Evolutionary conservation across 164 flowering plant genomes (phyloP).

Genomic region (Hamamelis virginiana): DNA sequence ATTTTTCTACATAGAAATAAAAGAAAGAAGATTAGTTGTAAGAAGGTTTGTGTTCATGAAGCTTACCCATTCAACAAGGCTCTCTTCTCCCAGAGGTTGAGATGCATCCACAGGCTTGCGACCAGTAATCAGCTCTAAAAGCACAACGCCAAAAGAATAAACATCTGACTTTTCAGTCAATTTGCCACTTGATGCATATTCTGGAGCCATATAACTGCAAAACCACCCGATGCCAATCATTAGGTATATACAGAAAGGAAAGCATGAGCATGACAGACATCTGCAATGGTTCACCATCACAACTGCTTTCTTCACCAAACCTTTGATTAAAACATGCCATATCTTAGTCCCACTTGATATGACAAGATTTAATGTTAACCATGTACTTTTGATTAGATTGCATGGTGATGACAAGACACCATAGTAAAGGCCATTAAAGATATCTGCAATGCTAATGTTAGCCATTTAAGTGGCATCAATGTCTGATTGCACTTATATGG

Average conservation of each 20-base stretch:
- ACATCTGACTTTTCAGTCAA: conserved; percentile 76
- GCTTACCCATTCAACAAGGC: conserved; percentile 73
- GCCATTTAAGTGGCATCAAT: background rate
- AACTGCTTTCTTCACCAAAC: background rate
- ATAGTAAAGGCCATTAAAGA: background rate
- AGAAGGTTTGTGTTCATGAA: background rate
- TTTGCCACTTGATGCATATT: conserved; percentile 74
- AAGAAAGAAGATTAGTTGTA: too few relatives aligned
- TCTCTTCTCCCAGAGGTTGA: conserved; percentile 66
- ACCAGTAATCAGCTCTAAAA: conserved; percentile 66
- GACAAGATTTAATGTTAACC: background rate
- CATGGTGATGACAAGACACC: background rate
- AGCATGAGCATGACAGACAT: background rate
- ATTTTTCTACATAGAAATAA: too few relatives aligned
- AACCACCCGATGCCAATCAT: background rate
- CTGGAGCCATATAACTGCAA: conserved; percentile 74
- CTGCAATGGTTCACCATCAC: background rate
- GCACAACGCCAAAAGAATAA: conserved; percentile 66
- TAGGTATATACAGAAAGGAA: background rate
- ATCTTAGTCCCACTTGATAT: background rate
- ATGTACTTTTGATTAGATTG: background rate
- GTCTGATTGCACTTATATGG: background rate
- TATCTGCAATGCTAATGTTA: background rate
- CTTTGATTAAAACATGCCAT: too few relatives aligned
- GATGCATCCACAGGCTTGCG: conserved; percentile 64